phyloP scores from a whole-genome alignment of 108 stramenopile species.

The Cyclotella atomus region DNA sequence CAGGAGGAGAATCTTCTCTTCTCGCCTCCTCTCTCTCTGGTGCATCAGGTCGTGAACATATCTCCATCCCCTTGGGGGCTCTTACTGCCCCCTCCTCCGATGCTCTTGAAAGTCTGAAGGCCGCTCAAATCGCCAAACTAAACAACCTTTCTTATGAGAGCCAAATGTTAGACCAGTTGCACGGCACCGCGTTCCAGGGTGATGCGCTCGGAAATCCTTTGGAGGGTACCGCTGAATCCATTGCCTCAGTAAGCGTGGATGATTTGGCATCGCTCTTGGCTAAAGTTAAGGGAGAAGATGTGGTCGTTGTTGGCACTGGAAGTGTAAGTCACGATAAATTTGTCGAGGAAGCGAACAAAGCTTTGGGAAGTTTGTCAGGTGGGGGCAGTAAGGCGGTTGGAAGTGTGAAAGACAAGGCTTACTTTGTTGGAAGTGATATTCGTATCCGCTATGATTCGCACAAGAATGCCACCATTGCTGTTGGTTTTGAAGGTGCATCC shows the following conservation, averaged over 20 bases:
- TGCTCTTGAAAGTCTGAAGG: constrained; percentile 1
- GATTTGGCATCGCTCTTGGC: constrained; percentile 62
- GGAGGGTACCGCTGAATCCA: constrained; percentile 93
- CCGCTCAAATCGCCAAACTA: constrained; percentile 11
- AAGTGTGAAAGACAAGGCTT: constrained; percentile 82
- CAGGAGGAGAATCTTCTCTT: constrained; percentile 38
- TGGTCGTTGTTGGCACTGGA: constrained; percentile 97
- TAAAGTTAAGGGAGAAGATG: constrained; percentile 34
- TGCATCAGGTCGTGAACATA: too few relatives aligned
- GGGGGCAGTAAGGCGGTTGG: constrained; percentile 50
- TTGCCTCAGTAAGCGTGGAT: constrained; percentile 68
- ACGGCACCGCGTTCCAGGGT: constrained; percentile 95
- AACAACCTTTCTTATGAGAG: constrained; percentile 52
- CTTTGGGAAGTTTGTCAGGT: constrained; percentile 81
- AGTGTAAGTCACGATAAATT: constrained; percentile 89
- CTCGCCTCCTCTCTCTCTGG: constrained; percentile 27
- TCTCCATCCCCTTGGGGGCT: constrained; percentile 9
- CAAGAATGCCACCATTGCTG: constrained; percentile 90
- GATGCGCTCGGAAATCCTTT: constrained; percentile 94
- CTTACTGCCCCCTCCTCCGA: constrained; percentile 3
- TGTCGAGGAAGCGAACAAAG: constrained; percentile 79
- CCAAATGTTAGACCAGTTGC: constrained; percentile 94
- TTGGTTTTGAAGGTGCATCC: constrained; percentile 95
- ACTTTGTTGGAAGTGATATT: constrained; percentile 95
- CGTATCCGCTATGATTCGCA: constrained; percentile 89